Evolutionary conservation across 2,329 filamentous ascomycete species (phyloP).

Genomic region (Fusarium pilosicola): DNA sequence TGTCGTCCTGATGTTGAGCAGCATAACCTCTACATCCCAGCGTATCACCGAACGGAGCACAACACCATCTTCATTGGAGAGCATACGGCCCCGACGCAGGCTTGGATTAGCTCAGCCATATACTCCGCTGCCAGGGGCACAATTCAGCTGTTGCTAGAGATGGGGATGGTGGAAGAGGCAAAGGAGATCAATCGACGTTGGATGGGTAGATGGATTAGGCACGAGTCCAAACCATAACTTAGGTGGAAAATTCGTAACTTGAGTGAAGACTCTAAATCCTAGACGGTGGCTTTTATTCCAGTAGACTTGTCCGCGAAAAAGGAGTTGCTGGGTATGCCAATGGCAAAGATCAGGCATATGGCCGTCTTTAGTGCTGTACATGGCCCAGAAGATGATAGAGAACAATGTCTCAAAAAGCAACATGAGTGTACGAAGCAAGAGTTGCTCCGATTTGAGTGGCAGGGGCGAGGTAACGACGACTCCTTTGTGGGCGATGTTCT

Average conservation of each 20-base stretch:
- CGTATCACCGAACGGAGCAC: conserved; percentile 75
- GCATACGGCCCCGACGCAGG: conserved; percentile 77
- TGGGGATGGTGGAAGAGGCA: conserved; percentile 36
- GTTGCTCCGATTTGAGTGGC: rapidly evolving
- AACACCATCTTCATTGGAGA: conserved; percentile 77
- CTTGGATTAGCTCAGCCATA: conserved; percentile 74
- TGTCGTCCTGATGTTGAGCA: conserved; percentile 68
- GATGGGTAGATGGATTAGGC: conserved; percentile 12
- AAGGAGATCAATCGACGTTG: conserved; percentile 15
- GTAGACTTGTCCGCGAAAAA: rapidly evolving
- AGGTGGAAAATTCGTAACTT: not conserved
- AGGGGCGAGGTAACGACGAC: rapidly evolving
- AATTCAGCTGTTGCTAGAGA: conserved; percentile 54
- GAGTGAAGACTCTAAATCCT: not conserved
- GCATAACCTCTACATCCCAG: conserved; percentile 75
- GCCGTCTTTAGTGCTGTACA: rapidly evolving
- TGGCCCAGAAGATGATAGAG: too few relatives aligned
- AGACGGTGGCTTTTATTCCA: not conserved
- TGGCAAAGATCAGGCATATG: too few relatives aligned
- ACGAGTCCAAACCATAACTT: not conserved
- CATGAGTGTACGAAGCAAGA: too few relatives aligned
- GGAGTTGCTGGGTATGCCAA: rapidly evolving
- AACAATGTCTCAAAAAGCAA: too few relatives aligned
- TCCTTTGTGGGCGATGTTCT: too few relatives aligned
- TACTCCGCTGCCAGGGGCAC: conserved; percentile 74